A percentile compares a stretch with the other conserved stretches of the same genome.
Evolutionary conservation across 768 basidiomycete species (phyloP).

Genomic region (Hericium erinaceus): DNA sequence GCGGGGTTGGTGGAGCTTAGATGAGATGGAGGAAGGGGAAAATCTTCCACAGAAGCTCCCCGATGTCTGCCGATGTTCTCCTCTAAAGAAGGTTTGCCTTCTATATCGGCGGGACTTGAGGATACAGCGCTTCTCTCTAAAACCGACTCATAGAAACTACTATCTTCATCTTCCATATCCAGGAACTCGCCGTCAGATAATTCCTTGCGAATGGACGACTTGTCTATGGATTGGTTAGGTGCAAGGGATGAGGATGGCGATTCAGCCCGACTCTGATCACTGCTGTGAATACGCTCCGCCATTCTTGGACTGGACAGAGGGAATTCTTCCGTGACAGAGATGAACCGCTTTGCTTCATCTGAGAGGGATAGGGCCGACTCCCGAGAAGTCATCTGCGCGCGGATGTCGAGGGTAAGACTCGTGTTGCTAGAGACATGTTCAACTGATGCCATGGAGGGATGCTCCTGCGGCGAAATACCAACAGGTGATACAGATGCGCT

Average conservation of each 20-base stretch:
- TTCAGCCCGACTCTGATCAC: slow-evolving; percentile 1
- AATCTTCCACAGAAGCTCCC: slow-evolving; percentile 13
- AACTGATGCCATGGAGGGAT: not conserved
- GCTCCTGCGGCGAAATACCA: not conserved
- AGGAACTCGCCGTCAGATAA: slow-evolving; percentile 45
- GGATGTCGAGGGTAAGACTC: slow-evolving; percentile 1
- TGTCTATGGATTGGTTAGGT: slow-evolving; percentile 9
- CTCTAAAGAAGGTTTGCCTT: slow-evolving; percentile 12
- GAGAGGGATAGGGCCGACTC: slow-evolving; percentile 65
- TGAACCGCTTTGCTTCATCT: slow-evolving; percentile 69
- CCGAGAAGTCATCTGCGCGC: slow-evolving; percentile 35
- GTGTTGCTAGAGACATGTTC: slow-evolving; percentile 1
- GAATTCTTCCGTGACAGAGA: slow-evolving; percentile 58
- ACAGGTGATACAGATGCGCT: not conserved
- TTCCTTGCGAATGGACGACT: slow-evolving; percentile 12
- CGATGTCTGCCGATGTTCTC: slow-evolving; percentile 3
- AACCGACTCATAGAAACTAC: slow-evolving; percentile 29
- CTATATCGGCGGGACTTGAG: slow-evolving; percentile 2
- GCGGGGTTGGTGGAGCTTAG: not conserved
- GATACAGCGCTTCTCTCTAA: slow-evolving; percentile 27
- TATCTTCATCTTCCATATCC: slow-evolving; percentile 48
- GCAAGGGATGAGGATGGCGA: slow-evolving; percentile 1
- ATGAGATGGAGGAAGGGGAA: slow-evolving; percentile 11
- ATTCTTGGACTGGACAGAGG: slow-evolving; percentile 45
- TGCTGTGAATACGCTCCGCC: slow-evolving; percentile 3